phyloP scores from a whole-genome alignment of 2,329 filamentous ascomycete species.

The Nigrospora sphaerica region DNA sequence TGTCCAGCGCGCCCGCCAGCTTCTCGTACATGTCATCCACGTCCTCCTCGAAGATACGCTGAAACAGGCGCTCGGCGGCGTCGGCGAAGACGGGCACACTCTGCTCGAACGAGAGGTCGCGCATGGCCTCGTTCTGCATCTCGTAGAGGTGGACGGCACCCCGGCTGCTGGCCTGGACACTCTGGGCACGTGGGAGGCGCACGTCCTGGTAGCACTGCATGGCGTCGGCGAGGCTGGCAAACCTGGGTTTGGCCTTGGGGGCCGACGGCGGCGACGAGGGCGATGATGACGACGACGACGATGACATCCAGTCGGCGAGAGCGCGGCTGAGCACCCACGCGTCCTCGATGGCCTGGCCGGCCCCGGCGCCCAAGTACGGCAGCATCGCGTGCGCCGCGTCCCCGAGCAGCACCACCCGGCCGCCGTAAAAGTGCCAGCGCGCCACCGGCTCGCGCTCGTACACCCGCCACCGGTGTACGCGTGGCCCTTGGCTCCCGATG shows the following conservation, averaged over 20 bases:
- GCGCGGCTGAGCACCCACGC: slow-evolving; percentile 21
- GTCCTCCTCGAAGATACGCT: slow-evolving; percentile 24
- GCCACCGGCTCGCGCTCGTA: not conserved
- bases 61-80: slow-evolving; percentile 17
- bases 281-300: not conserved
- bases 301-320: slow-evolving; percentile 12
- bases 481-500: not conserved
- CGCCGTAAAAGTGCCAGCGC: slow-evolving; percentile 8
- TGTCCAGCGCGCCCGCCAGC: too few species aligned
- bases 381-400: slow-evolving; percentile 43
- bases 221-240: slow-evolving; percentile 11
- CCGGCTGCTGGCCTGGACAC: slow-evolving; percentile 20
- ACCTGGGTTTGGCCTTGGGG: not conserved
- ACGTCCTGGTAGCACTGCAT: slow-evolving; percentile 25
- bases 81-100: slow-evolving; percentile 22
- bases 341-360: slow-evolving; percentile 35
- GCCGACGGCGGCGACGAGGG: not conserved
- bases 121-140: slow-evolving; percentile 24
- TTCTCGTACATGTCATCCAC: slow-evolving; percentile 15
- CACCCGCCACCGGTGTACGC: not conserved
- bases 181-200: slow-evolving; percentile 23
- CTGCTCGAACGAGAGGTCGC: slow-evolving; percentile 25
- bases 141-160: slow-evolving; percentile 25
- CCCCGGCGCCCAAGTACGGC: slow-evolving; percentile 34
- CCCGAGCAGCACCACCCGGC: slow-evolving; percentile 32